A percentile compares a stretch with the other conserved stretches of the same genome.
These are phyloP conservation scores for Boletus edulis DNA, from an alignment of 768 basidiomycete species.

Conservation along the genomic window DNA sequence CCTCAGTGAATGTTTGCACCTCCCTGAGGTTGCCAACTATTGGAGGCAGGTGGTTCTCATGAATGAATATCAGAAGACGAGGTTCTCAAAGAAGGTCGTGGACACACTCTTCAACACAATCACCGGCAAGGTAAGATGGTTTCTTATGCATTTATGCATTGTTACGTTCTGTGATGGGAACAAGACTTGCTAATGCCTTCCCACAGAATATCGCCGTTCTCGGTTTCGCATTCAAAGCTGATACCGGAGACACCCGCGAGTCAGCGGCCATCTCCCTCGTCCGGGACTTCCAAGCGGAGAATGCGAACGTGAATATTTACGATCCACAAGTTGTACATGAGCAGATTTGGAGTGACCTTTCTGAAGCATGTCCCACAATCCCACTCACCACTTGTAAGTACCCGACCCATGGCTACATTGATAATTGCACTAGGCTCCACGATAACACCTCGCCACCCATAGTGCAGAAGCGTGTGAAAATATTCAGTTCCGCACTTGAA, in stretches of 20 bases:
- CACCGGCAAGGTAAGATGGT: constrained; percentile 72
- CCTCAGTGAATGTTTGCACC: constrained; percentile 88
- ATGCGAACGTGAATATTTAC: constrained; percentile 83
- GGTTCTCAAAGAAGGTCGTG: constrained; percentile 95
- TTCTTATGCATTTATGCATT: background rate
- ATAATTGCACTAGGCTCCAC: background rate
- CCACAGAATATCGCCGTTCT: constrained; percentile 87
- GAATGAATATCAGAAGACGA: constrained; percentile 97
- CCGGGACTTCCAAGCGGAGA: constrained; percentile 89
- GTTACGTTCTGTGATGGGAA: constrained; percentile 4
- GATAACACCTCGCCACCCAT: background rate
- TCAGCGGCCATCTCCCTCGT: constrained; percentile 93
- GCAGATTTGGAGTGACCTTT: constrained; percentile 86
- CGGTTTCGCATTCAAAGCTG: constrained; percentile 99
- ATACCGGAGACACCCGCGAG: constrained; percentile 99
- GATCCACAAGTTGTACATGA: constrained; percentile 84
- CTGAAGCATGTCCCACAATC: constrained; percentile 62
- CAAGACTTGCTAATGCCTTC: constrained; percentile 4
- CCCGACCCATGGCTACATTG: background rate
- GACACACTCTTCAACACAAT: constrained; percentile 99
- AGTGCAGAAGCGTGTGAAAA: constrained; percentile 90
- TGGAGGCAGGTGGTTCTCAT: constrained; percentile 97
- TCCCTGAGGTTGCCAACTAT: constrained; percentile 96
- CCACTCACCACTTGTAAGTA: constrained; percentile 68
- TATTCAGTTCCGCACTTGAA: constrained; percentile 74